phyloP scores from a whole-genome alignment of 2,329 filamentous ascomycete genomes.

The Thyridium curvatum region DNA sequence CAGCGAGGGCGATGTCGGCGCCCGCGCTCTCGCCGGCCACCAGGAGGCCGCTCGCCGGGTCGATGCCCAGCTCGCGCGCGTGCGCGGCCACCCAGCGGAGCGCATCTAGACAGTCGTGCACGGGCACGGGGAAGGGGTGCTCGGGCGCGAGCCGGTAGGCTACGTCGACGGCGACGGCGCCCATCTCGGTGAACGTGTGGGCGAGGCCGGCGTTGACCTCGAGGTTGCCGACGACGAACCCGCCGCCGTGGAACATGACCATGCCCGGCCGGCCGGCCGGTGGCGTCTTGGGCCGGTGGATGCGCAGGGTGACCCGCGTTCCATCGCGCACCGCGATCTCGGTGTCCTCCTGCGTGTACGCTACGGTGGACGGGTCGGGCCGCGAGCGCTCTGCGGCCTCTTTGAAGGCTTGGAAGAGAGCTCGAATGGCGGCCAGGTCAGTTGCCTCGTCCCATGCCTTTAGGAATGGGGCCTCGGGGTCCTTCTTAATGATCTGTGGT shows the following conservation, averaged over 20 bases:
- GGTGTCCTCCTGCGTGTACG: conserved; percentile 13
- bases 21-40: conserved; percentile 20
- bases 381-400: conserved; percentile 3
- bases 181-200: conserved; percentile 15
- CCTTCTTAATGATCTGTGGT: conserved; percentile 6
- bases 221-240: conserved; percentile 17
- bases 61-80: conserved; percentile 12
- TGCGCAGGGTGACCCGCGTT: conserved; percentile 10
- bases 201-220: conserved; percentile 16
- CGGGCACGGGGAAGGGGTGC: conserved; percentile 18
- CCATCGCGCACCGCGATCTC: conserved; percentile 15
- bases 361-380: conserved; percentile 3
- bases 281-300: conserved; percentile 13
- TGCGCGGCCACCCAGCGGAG: conserved; percentile 11
- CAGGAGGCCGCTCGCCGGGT: conserved; percentile 15
- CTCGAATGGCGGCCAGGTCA: conserved; percentile 12
- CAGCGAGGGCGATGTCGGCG: conserved; percentile 17
- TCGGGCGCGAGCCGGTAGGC: conserved; percentile 21
- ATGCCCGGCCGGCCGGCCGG: conserved; percentile 14
- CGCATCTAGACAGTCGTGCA: conserved; percentile 19
- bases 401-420: conserved; percentile 10
- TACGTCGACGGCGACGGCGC: conserved; percentile 18
- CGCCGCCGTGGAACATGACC: conserved; percentile 20
- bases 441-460: conserved; percentile 13
- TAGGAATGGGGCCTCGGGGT: conserved; percentile 9